Base-by-base conservation (phyloP, 345 rosid species). In the Cardamine chenopodiifolia region DNA sequence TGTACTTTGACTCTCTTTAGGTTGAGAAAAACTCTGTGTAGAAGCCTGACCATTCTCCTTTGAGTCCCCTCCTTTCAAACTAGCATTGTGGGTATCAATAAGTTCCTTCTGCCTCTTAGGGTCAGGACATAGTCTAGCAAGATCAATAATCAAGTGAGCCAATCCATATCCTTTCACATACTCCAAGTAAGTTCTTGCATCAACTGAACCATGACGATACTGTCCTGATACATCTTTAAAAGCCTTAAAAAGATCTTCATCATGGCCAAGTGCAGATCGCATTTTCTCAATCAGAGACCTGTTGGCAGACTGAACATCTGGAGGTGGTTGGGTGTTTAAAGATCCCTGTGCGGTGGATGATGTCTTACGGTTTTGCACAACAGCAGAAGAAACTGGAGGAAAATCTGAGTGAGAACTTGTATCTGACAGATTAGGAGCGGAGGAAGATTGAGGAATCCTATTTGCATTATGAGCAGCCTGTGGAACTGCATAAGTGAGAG, bases 71-170 rank as follows among this genome's bases (percentile, higher is more conserved):
- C 60, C 73, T 70, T 68, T 81, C 80, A 82, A 56, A 73, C 80
- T 77, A 40, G 87, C 78, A 68, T 79, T 85, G 75, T 92, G 85
- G 15, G 82, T 76, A 54, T 90, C 95, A 68, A 92, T 72, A 37
- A 96, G 89, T 73, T 92, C 96, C 82, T 86, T 85, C 83, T 92
- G 97, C 81, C 90, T 96, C 71, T 66, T 86, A 23, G 84, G 64
- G 76, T 96, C 97, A 71, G 98, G 99, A 22, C 87, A 88, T 28
- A 92, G 88, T 67, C 88, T 85, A 75, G 98, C 99, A 81, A 96
- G 80, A 66, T 92, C 98, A 55, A 82, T 74, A 73, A 89, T 83
- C 61, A 92, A 85, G 85, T 89, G 94, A 8, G 93, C 83, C 80
- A 90, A 74, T 11, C 90, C 92, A 71, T 74, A 91, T 48, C 86